Base-by-base conservation (phyloP, 2,329 filamentous ascomycete species). In the Talaromyces rugulosus region DNA sequence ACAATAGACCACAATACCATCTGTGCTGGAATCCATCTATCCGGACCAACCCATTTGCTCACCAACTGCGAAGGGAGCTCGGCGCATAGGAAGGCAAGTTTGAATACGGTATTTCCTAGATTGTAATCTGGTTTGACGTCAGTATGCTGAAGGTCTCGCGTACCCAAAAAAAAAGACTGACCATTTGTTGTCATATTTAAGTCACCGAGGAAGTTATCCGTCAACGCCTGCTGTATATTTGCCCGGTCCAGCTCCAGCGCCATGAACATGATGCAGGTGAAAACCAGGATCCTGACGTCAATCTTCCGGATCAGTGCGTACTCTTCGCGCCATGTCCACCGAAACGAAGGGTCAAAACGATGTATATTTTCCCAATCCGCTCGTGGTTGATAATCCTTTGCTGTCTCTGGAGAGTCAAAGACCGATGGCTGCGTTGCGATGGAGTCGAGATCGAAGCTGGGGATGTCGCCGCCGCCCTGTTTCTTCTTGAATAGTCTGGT, bases 11-110 rank as follows among this genome's bases (percentile, higher is more conserved):
- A 75, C 11, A 67, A 71, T 3, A 77, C 72, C 72, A 86, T 82
- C 66, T 84, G 62, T 31, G 62, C 59, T 30, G 55, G 64, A 12
- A 66, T 58, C 56, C 56, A 58, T 18, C 56, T 18, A 64, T 87
- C 84, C 0, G 82, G 83, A 0, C 82, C 85, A 59, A 84, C 69
- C 78, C 78, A 85, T 70, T 87, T 85, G 59, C 78, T 80, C 34
- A 87, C 75, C 12, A 89, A 75, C 68, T 88, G 85, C 0, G 84
- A 87, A 0, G 86, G 86, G 0, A 89, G 75, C 68, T 87, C 85
- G 0, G 84, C 80, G 23, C 76, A 73, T 9, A 85, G 67, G 68
- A 85, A 85, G 61, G 71, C 77, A 9, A 85, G 61, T 5, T 83
- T 78, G 66, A 84, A 83, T 42, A 85, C 82, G 0, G 83, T 85